phyloP scores from a whole-genome alignment of 1,139 yeast genomes.

The Blastobotrys proliferans region DNA sequence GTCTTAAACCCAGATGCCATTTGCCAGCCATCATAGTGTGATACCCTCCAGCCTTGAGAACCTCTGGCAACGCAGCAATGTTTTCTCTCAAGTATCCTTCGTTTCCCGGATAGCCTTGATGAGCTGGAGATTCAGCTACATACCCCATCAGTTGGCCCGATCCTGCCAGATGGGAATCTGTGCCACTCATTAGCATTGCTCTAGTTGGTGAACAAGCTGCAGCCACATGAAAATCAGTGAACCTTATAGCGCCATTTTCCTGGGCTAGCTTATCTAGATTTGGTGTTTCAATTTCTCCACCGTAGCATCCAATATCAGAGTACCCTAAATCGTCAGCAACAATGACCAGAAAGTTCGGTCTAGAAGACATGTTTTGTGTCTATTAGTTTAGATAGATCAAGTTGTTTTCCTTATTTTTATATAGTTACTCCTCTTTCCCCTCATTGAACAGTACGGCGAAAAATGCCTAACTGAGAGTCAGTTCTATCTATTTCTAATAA shows the following conservation, averaged over 20 bases:
- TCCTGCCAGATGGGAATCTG: conserved; percentile 59
- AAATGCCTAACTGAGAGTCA: no score
- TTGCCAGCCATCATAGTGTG: conserved; percentile 52
- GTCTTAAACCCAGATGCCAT: conserved; percentile 52
- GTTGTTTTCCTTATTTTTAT: no score
- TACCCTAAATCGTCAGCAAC: conserved; percentile 63
- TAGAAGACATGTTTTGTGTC: no score
- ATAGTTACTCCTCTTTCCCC: no score
- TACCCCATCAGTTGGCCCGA: conserved; percentile 56
- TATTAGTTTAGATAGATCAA: no score
- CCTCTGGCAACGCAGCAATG: conserved; percentile 52
- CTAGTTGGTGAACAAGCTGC: conserved; percentile 64
- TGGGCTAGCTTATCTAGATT: conserved; percentile 44
- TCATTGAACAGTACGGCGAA: no score
- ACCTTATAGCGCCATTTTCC: conserved; percentile 39
- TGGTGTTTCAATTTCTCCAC: conserved; percentile 58
- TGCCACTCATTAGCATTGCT: conserved; percentile 58
- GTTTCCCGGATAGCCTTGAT: conserved; percentile 46
- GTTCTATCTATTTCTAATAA: no score
- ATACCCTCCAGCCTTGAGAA: conserved; percentile 46
- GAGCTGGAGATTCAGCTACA: conserved; percentile 30
- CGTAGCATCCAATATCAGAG: conserved; percentile 52
- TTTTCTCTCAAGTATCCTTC: conserved; percentile 51
- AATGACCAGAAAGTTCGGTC: conserved; percentile 48
- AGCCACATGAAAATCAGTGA: conserved; percentile 60